Percentiles rank a stretch among this genome's conserved stretches.
These are phyloP conservation scores for Testicularia cyperi DNA, from an alignment of 1,284 basidiomycete species.

Conservation along the genomic window DNA sequence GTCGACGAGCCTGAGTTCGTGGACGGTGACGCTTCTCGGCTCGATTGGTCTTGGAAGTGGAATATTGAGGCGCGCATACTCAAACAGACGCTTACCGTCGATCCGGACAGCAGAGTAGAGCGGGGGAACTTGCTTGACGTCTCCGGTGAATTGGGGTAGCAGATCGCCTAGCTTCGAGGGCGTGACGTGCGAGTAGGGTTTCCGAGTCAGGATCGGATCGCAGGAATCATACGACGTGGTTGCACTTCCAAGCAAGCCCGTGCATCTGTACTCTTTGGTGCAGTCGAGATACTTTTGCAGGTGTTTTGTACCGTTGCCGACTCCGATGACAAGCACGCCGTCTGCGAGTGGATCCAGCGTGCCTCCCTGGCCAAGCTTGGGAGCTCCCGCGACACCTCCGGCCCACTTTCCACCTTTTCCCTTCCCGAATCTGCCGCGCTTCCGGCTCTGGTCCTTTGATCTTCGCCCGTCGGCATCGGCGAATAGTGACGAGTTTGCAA, in stretches of 20 bases:
- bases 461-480: constrained; percentile 60
- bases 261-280: constrained; percentile 83
- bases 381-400: constrained; percentile 36
- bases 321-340: constrained; percentile 81
- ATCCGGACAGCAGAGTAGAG: constrained; percentile 93
- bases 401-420: constrained; percentile 40
- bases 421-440: constrained; percentile 36
- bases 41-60: constrained; percentile 92
- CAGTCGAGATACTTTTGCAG: constrained; percentile 83
- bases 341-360: constrained; percentile 97
- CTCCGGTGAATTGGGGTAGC: constrained; percentile 78
- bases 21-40: constrained; percentile 77
- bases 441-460: constrained; percentile 61
- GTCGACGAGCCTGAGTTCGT: constrained; percentile 70
- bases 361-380: constrained; percentile 85
- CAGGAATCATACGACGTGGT: constrained; percentile 93
- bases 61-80: constrained; percentile 87
- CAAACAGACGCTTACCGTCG: constrained; percentile 93
- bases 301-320: constrained; percentile 87
- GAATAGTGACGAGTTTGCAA: constrained; percentile 79
- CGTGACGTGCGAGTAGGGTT: constrained; percentile 82
- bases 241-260: constrained; percentile 86
- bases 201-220: constrained; percentile 63
- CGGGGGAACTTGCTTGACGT: constrained; percentile 72
- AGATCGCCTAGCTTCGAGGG: constrained; percentile 64